phyloP scores from a whole-genome alignment of 805 yeast genomes.

The Lipomyces yamanashiensis region DNA sequence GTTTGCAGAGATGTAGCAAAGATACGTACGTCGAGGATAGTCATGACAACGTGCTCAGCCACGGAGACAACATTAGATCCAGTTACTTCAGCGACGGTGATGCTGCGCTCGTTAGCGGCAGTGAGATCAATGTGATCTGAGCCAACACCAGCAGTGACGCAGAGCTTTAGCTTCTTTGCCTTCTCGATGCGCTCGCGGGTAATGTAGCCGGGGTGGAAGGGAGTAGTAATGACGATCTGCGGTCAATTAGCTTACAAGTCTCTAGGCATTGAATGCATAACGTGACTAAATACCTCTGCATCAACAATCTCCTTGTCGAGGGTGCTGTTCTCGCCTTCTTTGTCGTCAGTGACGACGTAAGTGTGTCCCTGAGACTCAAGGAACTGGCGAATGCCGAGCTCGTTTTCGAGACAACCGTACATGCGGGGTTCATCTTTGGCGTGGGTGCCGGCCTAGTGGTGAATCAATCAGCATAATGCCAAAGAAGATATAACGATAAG shows the following conservation, averaged over 20 bases:
- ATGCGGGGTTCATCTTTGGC: constrained; percentile 64
- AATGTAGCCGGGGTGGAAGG: constrained; percentile 81
- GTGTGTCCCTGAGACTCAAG: constrained; percentile 70
- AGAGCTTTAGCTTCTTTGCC: constrained; percentile 71
- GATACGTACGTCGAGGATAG: constrained; percentile 55
- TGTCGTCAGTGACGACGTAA: constrained; percentile 66
- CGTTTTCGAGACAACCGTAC: constrained; percentile 75
- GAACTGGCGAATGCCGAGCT: constrained; percentile 69
- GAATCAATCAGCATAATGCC: background rate
- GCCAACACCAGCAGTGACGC: constrained; percentile 84
- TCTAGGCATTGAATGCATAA: too few species aligned
- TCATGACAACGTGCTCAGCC: constrained; percentile 80
- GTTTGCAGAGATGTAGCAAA: background rate
- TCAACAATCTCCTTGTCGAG: constrained; percentile 70
- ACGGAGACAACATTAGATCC: constrained; percentile 81
- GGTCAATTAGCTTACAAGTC: too few species aligned
- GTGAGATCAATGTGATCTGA: constrained; percentile 78
- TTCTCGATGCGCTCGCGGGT: constrained; percentile 66
- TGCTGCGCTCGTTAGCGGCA: constrained; percentile 65
- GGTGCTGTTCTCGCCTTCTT: constrained; percentile 63
- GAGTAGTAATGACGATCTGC: constrained; percentile 69
- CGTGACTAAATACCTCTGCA: constrained; percentile 64
- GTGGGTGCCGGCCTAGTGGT: constrained; percentile 45
- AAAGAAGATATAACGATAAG: background rate
- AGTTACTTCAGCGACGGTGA: constrained; percentile 78